Conservation (phyloP, 129 eudicot genomes). For the Cynara cardunculus region DNA sequence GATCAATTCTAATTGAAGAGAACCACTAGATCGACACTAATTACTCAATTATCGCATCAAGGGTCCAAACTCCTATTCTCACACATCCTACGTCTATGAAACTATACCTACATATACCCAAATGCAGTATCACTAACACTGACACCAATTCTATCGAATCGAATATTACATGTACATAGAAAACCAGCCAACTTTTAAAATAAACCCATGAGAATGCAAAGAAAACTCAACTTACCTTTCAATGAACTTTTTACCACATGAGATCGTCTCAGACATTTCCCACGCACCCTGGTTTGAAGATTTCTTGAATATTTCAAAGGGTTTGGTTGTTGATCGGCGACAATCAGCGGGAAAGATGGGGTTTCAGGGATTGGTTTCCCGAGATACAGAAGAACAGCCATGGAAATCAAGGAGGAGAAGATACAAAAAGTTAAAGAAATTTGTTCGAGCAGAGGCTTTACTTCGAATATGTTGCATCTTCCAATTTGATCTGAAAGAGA, state of each 20-base stretch:
- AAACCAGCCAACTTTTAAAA: not conserved
- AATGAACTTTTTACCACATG: constrained; percentile 26
- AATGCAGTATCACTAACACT: not conserved
- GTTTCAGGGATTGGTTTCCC: constrained; percentile 25
- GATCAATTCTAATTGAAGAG: no score
- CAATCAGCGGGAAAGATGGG: constrained; percentile 9
- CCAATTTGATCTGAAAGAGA: not conserved
- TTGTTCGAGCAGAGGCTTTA: not conserved
- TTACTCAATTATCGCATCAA: no score
- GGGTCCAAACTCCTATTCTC: no score
- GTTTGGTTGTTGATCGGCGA: constrained; percentile 18
- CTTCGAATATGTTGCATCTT: not conserved
- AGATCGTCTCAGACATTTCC: constrained; percentile 14
- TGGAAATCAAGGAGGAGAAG: not conserved
- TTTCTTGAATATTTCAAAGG: constrained; percentile 1
- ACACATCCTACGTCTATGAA: no score
- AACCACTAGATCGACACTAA: no score
- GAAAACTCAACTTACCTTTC: constrained; percentile 31
- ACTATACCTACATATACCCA: not conserved
- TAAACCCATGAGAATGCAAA: not conserved
- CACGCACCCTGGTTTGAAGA: constrained; percentile 12
- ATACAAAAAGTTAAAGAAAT: not conserved
- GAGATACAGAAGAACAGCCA: constrained; percentile 44
- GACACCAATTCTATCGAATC: not conserved
- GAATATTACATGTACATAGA: not conserved